Evolutionary conservation across 495 filamentous ascomycete species (phyloP).

Genomic region (Friedmanniomyces endolithicus): DNA sequence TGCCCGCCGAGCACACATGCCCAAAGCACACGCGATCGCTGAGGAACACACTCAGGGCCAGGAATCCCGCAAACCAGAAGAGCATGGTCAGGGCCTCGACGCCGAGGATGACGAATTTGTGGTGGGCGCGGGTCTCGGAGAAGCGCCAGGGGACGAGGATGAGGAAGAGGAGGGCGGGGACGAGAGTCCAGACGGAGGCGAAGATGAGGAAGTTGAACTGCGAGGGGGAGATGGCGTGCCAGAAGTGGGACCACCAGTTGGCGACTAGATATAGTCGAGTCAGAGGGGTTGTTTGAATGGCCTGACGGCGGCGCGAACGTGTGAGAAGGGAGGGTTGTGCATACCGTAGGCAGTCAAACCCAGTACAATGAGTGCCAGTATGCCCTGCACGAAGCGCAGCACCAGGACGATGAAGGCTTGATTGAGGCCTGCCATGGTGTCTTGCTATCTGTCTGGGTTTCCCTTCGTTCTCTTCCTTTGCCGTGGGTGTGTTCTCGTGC

Average conservation of each 20-base stretch:
- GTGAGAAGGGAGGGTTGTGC: constrained; percentile 17
- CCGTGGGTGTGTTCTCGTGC: background rate
- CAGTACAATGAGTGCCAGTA: constrained; percentile 60
- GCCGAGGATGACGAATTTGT: constrained; percentile 50
- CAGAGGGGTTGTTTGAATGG: constrained; percentile 11
- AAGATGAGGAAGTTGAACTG: constrained; percentile 63
- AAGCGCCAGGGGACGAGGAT: constrained; percentile 48
- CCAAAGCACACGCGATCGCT: constrained; percentile 38
- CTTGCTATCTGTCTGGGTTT: background rate
- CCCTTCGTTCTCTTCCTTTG: no score
- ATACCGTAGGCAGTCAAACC: constrained; percentile 60
- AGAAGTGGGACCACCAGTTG: constrained; percentile 29
- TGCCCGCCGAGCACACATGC: constrained; percentile 37
- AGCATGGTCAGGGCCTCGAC: constrained; percentile 62
- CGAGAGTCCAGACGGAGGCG: constrained; percentile 54
- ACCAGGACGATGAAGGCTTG: constrained; percentile 42
- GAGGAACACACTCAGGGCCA: constrained; percentile 55
- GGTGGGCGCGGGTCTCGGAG: constrained; percentile 41
- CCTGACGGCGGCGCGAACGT: background rate
- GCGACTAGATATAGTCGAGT: constrained; percentile 21
- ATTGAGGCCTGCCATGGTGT: constrained; percentile 5
- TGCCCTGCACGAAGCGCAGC: constrained; percentile 48
- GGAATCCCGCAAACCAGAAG: constrained; percentile 79
- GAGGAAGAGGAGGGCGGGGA: constrained; percentile 53
- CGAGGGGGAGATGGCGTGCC: constrained; percentile 32